Conservation (phyloP, 371 early-diverging fungal species). For the Mucor racemosus region DNA sequence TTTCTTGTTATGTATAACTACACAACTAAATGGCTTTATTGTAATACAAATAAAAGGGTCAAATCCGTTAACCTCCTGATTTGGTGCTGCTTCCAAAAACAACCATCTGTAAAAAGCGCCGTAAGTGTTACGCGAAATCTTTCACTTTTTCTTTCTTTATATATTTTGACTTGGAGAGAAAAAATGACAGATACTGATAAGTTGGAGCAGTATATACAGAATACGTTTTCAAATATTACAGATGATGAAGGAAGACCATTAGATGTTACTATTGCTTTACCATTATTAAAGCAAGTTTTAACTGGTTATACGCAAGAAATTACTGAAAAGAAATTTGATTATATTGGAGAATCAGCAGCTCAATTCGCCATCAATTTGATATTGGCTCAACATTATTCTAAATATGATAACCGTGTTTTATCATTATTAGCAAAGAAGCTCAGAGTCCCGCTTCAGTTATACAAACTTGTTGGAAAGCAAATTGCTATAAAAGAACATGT, state of each 20-base stretch:
- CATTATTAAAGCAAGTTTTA: background rate
- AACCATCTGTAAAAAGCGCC: constrained; percentile 1
- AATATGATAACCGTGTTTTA: constrained; percentile 4
- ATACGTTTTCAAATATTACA: background rate
- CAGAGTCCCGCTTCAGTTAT: background rate
- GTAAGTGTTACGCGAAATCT: background rate
- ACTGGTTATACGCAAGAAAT: background rate
- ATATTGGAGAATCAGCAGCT: constrained; percentile 12
- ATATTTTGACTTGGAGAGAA: background rate
- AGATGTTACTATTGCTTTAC: constrained; percentile 1
- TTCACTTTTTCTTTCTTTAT: background rate
- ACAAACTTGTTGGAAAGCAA: constrained; percentile 2
- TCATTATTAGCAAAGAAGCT: constrained; percentile 4
- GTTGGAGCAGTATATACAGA: background rate
- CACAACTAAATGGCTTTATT: background rate
- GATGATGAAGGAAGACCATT: background rate
- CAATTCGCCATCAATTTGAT: constrained; percentile 12
- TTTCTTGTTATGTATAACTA: background rate
- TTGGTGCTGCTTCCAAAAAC: background rate
- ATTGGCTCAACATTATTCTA: background rate
- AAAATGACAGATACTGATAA: background rate
- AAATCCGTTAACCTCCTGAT: constrained; percentile 3
- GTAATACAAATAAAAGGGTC: constrained; percentile 16
- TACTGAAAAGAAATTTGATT: constrained; percentile 6
- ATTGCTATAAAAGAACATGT: background rate